phyloP scores from a whole-genome alignment of 2,329 filamentous ascomycete genomes.

The Aspergillus sp. region DNA sequence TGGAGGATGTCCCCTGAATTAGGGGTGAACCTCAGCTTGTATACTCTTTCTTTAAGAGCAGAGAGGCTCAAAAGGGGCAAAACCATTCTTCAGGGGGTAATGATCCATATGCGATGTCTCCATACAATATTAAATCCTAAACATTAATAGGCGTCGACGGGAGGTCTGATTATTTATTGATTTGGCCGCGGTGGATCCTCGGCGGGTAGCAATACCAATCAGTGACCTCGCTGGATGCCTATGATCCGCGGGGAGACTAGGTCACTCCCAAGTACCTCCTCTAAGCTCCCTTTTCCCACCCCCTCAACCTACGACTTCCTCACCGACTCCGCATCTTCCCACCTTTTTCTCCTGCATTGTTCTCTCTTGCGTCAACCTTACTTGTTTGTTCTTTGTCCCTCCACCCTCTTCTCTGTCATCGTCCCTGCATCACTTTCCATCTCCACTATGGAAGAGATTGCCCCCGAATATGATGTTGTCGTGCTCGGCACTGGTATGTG shows the following conservation, averaged over 20 bases:
- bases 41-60: too few relatives aligned
- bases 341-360: conserved; percentile 4
- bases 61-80: too few relatives aligned
- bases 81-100: too few relatives aligned
- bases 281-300: conserved; percentile 14
- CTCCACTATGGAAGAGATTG: conserved; percentile 88
- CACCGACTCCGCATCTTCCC: conserved; percentile 19
- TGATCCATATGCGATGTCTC: too few relatives aligned
- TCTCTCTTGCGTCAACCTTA: background rate
- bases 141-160: too few relatives aligned
- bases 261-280: conserved; percentile 9
- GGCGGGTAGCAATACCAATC: background rate
- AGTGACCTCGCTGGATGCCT: background rate
- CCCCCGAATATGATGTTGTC: conserved; percentile 97
- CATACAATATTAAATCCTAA: too few relatives aligned
- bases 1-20: too few relatives aligned
- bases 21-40: too few relatives aligned
- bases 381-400: conserved; percentile 9
- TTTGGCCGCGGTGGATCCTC: background rate
- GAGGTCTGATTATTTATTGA: too few relatives aligned
- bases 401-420: conserved; percentile 10
- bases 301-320: conserved; percentile 1
- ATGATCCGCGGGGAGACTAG: conserved; percentile 19
- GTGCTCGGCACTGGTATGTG: conserved; percentile 87
- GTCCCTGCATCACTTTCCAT: conserved; percentile 6